Evolutionary conservation across 495 filamentous ascomycete species (phyloP).

Genomic region (Penicillium psychrofluorescens): DNA sequence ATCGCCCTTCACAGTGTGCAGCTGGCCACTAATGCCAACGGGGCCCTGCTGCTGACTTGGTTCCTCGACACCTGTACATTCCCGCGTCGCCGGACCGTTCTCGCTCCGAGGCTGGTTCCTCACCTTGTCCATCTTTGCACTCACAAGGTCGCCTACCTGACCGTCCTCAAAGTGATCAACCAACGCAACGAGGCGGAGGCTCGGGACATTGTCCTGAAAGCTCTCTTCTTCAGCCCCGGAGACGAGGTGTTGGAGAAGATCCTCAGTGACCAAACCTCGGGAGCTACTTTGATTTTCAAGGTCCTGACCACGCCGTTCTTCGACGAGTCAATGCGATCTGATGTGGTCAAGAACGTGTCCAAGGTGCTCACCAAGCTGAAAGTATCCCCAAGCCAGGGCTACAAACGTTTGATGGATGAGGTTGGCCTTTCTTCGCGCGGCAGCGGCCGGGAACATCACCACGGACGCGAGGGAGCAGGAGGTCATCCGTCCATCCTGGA

Average conservation of each 20-base stretch:
- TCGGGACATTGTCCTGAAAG: conserved; percentile 83
- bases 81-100: conserved; percentile 81
- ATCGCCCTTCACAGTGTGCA: conserved; percentile 96
- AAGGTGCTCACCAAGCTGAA: conserved; percentile 85
- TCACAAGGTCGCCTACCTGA: conserved; percentile 97
- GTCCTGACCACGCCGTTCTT: conserved; percentile 96
- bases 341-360: conserved; percentile 86
- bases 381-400: conserved; percentile 87
- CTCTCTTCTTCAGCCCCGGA: conserved; percentile 88
- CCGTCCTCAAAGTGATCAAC: conserved; percentile 97
- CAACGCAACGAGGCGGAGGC: conserved; percentile 92
- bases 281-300: conserved; percentile 96
- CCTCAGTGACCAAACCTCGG: conserved; percentile 81
- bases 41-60: conserved; percentile 91
- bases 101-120: conserved; percentile 87
- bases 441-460: conserved; percentile 39
- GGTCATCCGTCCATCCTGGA: conserved; percentile 30
- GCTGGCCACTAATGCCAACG: conserved; percentile 93
- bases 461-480: conserved; percentile 34
- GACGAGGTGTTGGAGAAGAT: conserved; percentile 88
- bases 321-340: conserved; percentile 79
- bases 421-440: conserved; percentile 72
- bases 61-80: conserved; percentile 98
- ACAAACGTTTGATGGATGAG: conserved; percentile 97
- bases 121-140: conserved; percentile 97